Conservation (phyloP, 2,329 filamentous ascomycete species). For the Fusarium sp. region DNA sequence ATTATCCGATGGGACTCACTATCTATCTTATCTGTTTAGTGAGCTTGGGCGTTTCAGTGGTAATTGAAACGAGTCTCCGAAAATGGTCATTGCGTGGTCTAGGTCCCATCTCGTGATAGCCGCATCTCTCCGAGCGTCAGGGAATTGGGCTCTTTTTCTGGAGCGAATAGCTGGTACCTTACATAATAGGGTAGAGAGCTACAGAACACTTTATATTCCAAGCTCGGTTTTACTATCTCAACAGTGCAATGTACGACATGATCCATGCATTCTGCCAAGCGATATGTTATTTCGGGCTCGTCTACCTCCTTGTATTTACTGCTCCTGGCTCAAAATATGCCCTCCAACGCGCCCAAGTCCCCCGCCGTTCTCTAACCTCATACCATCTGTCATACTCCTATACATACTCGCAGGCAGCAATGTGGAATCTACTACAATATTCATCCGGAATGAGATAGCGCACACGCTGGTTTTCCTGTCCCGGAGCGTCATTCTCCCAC, state of each 20-base stretch:
- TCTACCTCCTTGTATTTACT: neutral
- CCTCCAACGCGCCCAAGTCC: neutral
- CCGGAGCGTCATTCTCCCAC: neutral
- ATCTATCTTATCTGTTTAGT: neutral
- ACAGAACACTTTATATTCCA: neutral
- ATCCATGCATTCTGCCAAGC: rapidly evolving
- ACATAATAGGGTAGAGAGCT: neutral
- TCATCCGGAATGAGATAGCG: neutral
- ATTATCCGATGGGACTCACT: neutral
- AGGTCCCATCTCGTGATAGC: neutral
- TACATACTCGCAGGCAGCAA: neutral
- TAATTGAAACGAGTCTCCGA: neutral
- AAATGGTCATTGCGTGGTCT: neutral
- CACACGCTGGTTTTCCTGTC: neutral
- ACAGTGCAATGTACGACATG: neutral
- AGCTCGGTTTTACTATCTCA: neutral
- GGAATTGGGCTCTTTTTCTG: neutral
- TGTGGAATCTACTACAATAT: neutral
- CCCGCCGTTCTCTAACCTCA: neutral
- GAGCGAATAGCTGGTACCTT: neutral
- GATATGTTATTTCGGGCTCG: neutral
- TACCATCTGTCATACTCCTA: rapidly evolving
- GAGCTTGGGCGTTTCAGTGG: rapidly evolving
- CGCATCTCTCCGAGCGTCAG: neutral
- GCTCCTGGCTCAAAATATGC: neutral